Base-by-base conservation (phyloP, 2,329 filamentous ascomycete genomes). In the Xylaria sp. region DNA sequence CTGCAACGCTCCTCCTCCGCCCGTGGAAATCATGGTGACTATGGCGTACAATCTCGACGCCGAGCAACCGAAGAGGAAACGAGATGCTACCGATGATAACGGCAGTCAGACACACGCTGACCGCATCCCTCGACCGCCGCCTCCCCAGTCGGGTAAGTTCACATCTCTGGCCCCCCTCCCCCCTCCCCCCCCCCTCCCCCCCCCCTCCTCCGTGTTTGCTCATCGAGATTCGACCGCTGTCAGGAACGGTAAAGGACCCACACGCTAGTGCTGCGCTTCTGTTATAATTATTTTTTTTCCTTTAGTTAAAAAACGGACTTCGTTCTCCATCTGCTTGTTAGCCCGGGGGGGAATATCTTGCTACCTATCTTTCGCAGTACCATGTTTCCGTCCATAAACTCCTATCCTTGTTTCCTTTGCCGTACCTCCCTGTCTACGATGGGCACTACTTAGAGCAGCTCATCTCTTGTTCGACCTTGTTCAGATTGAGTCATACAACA, bases 31-130 rank as follows among this genome's bases (percentile, higher is more conserved):
- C 58, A 66, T 66, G 61, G 61, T 61, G 67, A 70, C 61, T 59
- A 79, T 79, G 77, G 75, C 76, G 66, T 76, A 78, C 69, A 73
- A 70, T 67, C 69, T 72, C 63, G 76, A 76, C 37, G 63, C 70
- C 57, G 76, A 79, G 58, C 69, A 73, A 64, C 74, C 76, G 69
- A 80, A 81, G 72, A 76, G 79, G 64, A 81, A 80, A 69, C 77
- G 78, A 65, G 77, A 78, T 63, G 66, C 69, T 57, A 67, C 72
- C 59, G 77, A 80, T 66, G 78, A 80, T 68, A 73, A 67, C 64
- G 74, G 74, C 66, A 70, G 66, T 60, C 76, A 76, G 65, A 67
- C 69, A 63, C 74, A 73, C 60, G 64, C 71, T 63, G 74, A 75
- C 65, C 74, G 74, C 62, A 76, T 76, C 62, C 76, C 75, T 63